Percentiles rank a stretch among this genome's conserved stretches.
These are phyloP conservation scores for Talaromyces thailandensis DNA, from an alignment of 495 filamentous ascomycete genomes.

Conservation along the genomic window DNA sequence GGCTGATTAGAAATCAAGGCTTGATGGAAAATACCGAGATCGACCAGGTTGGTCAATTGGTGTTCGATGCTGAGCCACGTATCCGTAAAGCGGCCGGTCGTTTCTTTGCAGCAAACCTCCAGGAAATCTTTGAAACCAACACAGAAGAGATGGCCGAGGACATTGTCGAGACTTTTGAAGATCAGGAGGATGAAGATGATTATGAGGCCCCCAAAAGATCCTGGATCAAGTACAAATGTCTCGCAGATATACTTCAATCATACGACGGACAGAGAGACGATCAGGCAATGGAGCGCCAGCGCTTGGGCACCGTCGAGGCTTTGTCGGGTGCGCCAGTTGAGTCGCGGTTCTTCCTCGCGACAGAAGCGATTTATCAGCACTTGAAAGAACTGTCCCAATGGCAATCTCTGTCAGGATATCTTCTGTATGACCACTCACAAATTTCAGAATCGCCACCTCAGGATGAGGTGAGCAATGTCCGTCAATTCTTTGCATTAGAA, in stretches of 20 bases:
- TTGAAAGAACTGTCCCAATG: constrained; percentile 73
- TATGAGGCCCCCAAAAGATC: constrained; percentile 62
- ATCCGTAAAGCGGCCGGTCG: constrained; percentile 79
- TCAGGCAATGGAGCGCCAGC: constrained; percentile 23
- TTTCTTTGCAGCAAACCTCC: constrained; percentile 81
- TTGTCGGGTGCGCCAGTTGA: constrained; percentile 44
- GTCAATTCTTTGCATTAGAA: constrained; percentile 57
- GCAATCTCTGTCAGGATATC: constrained; percentile 81
- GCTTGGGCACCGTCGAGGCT: constrained; percentile 18
- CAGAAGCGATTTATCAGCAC: constrained; percentile 73
- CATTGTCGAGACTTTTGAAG: constrained; percentile 55
- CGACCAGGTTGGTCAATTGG: constrained; percentile 70
- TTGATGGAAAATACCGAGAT: constrained; percentile 86
- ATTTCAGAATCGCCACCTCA: constrained; percentile 37
- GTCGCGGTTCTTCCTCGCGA: constrained; percentile 76
- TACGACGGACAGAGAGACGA: constrained; percentile 58
- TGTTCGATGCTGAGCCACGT: constrained; percentile 77
- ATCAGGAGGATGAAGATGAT: constrained; percentile 58
- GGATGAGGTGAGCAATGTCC: constrained; percentile 48
- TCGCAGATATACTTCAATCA: constrained; percentile 70
- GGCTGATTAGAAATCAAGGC: constrained; percentile 71
- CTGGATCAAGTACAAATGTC: constrained; percentile 87
- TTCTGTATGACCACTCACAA: constrained; percentile 82
- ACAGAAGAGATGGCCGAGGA: constrained; percentile 82
- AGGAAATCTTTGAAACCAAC: constrained; percentile 69